Conservation (phyloP, 2,329 filamentous ascomycete species). For the Hypoxylon sp. region DNA sequence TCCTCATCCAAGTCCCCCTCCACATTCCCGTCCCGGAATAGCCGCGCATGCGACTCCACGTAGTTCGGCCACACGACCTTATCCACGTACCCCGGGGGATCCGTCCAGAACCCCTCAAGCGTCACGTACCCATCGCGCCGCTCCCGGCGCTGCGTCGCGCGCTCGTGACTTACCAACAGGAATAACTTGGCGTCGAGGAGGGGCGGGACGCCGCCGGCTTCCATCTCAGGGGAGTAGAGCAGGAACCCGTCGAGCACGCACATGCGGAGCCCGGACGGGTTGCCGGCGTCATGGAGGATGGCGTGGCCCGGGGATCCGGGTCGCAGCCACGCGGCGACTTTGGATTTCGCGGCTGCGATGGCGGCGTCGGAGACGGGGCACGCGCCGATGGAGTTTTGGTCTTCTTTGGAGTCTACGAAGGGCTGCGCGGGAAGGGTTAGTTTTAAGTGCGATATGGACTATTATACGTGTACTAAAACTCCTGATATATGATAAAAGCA, state of each 20-base stretch:
- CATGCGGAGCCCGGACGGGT: constrained; percentile 57
- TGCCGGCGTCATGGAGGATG: constrained; percentile 44
- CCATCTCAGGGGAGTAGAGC: constrained; percentile 72
- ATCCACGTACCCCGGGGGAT: constrained; percentile 94
- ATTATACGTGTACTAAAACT: too few species aligned
- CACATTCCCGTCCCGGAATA: constrained; percentile 79
- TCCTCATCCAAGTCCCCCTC: constrained; percentile 62
- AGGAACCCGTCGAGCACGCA: constrained; percentile 91
- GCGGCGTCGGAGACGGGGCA: constrained; percentile 63
- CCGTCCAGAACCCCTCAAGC: constrained; percentile 91
- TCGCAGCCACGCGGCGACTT: constrained; percentile 61
- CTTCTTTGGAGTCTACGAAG: constrained; percentile 67
- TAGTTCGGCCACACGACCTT: constrained; percentile 97
- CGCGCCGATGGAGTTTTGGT: constrained; percentile 69
- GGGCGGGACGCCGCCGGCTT: constrained; percentile 53
- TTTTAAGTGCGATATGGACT: background rate
- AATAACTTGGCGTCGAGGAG: constrained; percentile 83
- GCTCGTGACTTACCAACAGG: constrained; percentile 74
- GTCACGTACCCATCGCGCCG: constrained; percentile 82
- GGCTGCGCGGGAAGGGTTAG: constrained; percentile 52
- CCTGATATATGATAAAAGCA: background rate
- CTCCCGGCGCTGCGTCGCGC: constrained; percentile 73
- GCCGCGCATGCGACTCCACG: constrained; percentile 80
- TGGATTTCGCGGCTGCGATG: constrained; percentile 60
- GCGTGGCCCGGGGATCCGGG: constrained; percentile 59